Conservation (phyloP, 306 rosid genomes). For the Malus sylvestris region DNA sequence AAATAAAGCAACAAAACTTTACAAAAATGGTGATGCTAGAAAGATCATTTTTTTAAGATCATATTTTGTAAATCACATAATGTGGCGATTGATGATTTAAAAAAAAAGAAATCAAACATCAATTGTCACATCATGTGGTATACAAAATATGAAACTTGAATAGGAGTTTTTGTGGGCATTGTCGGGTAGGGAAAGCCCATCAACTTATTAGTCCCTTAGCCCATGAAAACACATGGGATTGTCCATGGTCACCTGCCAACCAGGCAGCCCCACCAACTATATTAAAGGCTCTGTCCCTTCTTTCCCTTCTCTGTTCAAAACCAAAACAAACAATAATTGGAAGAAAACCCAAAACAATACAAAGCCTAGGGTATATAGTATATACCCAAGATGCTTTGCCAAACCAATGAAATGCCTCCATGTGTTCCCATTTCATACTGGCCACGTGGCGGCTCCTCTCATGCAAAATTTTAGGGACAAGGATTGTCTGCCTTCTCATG, state of each 20-base stretch:
- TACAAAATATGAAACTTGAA: too few relatives aligned
- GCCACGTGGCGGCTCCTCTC: not conserved
- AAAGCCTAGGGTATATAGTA: not conserved
- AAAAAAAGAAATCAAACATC: too few relatives aligned
- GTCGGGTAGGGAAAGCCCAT: not conserved
- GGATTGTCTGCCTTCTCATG: too few relatives aligned
- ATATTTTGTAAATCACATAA: too few relatives aligned
- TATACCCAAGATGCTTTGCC: not conserved
- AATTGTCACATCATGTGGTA: too few relatives aligned
- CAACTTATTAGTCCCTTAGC: not conserved
- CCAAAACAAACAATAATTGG: not conserved
- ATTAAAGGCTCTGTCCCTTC: constrained; percentile 39
- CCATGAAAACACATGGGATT: constrained; percentile 41
- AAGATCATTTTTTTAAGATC: too few relatives aligned
- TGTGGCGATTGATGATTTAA: too few relatives aligned
- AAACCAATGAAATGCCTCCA: not conserved
- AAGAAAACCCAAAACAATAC: not conserved
- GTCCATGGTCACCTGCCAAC: constrained; percentile 59
- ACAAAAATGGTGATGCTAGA: too few relatives aligned
- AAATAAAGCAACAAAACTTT: not conserved
- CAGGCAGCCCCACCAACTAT: constrained; percentile 40
- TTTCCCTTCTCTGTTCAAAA: constrained; percentile 30
- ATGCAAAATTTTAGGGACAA: not conserved
- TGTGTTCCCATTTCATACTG: not conserved
- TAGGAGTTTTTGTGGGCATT: not conserved